A percentile compares a stretch with the other conserved stretches of the same genome.
Conservation (phyloP, 768 basidiomycete genomes). For the Mycena albidolilacea region DNA sequence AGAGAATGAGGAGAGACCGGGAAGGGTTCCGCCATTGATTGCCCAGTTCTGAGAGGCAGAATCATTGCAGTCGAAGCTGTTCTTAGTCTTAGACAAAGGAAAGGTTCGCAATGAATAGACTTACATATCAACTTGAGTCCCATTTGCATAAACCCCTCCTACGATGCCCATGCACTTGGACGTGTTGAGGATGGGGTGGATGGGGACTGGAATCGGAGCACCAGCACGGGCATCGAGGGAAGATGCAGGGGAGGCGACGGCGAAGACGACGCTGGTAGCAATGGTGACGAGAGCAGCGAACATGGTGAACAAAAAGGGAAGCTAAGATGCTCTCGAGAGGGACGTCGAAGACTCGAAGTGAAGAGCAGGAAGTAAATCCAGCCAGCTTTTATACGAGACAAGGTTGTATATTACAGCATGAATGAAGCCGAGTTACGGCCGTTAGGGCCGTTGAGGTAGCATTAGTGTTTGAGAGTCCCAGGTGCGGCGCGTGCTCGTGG, state of each 20-base stretch:
- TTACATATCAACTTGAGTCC: constrained; percentile 24
- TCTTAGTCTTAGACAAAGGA: constrained; percentile 22
- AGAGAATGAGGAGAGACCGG: constrained; percentile 21
- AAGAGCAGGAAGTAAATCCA: constrained; percentile 25
- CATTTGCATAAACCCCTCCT: constrained; percentile 25
- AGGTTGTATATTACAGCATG: constrained; percentile 14
- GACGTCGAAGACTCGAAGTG: constrained; percentile 25
- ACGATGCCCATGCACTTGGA: constrained; percentile 26
- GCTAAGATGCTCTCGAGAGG: constrained; percentile 21
- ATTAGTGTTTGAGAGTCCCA: too few species aligned
- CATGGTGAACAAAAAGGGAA: constrained; percentile 22
- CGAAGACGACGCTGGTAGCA: constrained; percentile 25
- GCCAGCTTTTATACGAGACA: constrained; percentile 25
- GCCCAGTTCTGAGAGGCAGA: constrained; percentile 22
- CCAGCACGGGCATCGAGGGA: constrained; percentile 22
- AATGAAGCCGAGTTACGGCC: constrained; percentile 14
- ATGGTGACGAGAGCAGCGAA: constrained; percentile 24
- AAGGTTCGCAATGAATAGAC: constrained; percentile 24
- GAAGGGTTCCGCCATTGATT: constrained; percentile 21
- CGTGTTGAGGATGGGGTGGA: constrained; percentile 25
- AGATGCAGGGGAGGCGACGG: constrained; percentile 24
- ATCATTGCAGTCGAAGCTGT: constrained; percentile 23
- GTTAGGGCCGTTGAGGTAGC: constrained; percentile 7
- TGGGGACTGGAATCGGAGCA: constrained; percentile 25
- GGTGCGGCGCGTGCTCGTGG: constrained; percentile 1